Evolutionary conservation across 2,329 filamentous ascomycete genomes (phyloP), one percentile per base, ranked within the genome.

Genomic region (Pseudogymnoascus sp.): DNA sequence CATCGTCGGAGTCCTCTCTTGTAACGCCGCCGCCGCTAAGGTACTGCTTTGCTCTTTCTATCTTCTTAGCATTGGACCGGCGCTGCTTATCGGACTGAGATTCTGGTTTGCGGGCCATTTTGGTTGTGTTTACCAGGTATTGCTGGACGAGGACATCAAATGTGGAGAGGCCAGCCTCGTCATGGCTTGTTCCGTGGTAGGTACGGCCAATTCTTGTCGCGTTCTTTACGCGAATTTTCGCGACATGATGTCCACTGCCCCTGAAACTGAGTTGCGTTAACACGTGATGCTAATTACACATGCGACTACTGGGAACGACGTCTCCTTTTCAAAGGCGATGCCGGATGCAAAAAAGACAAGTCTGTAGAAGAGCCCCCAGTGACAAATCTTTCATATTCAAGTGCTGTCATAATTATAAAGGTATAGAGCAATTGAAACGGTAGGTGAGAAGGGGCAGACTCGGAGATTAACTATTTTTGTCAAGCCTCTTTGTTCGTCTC

Each of bases 1-100:
- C 93, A 74, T 96, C 92, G 73, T 96, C 92, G 0, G 91, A 95
- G 72, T 96, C 89, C 65, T 94, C 90, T 69, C 89, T 63, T 8
- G 61, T 6, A 25, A 61, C 17, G 13, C 61, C 63, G 9, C 48
- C 62, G 12, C 65, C 67, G 15, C 63, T 58, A 3, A 72, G 64
- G 35, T 79, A 79, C 69, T 76, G 73, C 63, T 76, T 77, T 44
- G 77, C 75, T 33, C 73, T 73, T 65, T 76, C 72, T 27, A 65
- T 67, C 58, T 72, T 73, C 36, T 68, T 36, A 25, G 70, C 68
- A 59, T 59, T 39, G 58, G 58, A 27, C 61, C 48, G 58, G 63
- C 63, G 59, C 58, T 68, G 64, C 35, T 61, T 51, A 41, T 65
- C 65, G 13, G 65, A 63, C 31, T 61, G 44, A 6, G 60, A 31